Evolutionary conservation across 1,139 yeast genomes (phyloP), one percentile per base, ranked within the genome.

Genomic region (Zygoascus meyerae): DNA sequence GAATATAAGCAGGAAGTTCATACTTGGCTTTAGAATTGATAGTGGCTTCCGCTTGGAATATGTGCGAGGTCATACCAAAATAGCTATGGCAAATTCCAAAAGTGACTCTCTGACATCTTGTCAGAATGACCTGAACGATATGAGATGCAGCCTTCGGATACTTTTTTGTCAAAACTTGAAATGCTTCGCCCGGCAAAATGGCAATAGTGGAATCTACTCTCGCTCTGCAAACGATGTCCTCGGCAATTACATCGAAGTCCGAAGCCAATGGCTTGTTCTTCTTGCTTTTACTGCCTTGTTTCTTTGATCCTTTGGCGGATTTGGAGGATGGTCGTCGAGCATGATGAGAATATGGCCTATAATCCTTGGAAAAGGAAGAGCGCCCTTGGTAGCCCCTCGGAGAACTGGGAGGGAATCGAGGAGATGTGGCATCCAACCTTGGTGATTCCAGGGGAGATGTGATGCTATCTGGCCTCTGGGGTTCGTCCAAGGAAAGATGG

Each of bases 81-180:
- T 92, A 92, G 56, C 79, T 77, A 61, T 90, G 94, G 10, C 94
- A 86, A 0, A 97, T 86, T 60, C 84, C 92, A 67, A 90, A 81
- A 0, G 97, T 90, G 5, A 92, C 97, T 57, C 95, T 77, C 62
- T 87, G 87, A 48, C 92, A 72, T 52, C 95, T 76, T 1, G 95
- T 83, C 52, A 90, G 70, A 14, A 92, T 87, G 78, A 92, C 89
- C 54, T 95, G 95, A 7, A 92, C 94, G 40, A 92, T 90, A 63
- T 90, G 96, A 0, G 97, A 86, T 0, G 96, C 83, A 0, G 96
- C 86, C 54, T 85, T 79, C 6, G 98, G 97, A 60, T 82, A 86
- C 56, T 82, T 86, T 34, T 71, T 62, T 11, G 86, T 84, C 40
- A 92, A 75, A 48, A 85, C 71, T 47, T 78, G 75, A 58, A 92